Base-by-base conservation (phyloP, 768 basidiomycete species). In the Hysterangium stoloniferum region DNA sequence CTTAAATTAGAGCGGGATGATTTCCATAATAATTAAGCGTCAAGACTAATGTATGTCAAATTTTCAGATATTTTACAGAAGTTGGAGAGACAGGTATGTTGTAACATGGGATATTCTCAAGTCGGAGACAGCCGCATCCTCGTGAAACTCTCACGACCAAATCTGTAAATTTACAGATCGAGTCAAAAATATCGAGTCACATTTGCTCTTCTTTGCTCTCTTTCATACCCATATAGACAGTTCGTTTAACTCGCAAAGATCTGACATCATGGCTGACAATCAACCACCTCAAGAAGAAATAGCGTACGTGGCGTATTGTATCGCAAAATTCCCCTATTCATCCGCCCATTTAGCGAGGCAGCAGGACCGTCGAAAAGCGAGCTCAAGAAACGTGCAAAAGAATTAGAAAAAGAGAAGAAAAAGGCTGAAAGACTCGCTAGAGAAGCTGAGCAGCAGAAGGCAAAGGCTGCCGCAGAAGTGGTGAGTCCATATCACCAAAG, bases 351-450 rank as follows among this genome's bases (percentile, higher is more conserved):
- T 42, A 32, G 25, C 13, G 65, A 59, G 28, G 45, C 56, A 52
- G 66, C 72, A 34, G 85, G 76, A 11, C 89, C 82, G 6, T 80
- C 84, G 49, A 97, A 96, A 71, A 88, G 73, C 59, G 91, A 94
- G 59, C 65, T 91, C 52, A 97, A 98, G 74, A 93, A 91, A 68
- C 80, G 82, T 28, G 85, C 85, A 28, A 97, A 96, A 66, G 85
- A 86, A 41, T 84, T 82, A 11, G 89, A 93, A 68, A 97, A 97
- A 58, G 87, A 84, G 41, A 80, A 81, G 68, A 93, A 90, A 64
- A 84, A 83, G 6, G 87, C 86, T 36, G 92, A 93, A 65, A 85
- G 84, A 58, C 86, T 81, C 5, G 87, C 85, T 7, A 85, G 81
- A 58, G 80, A 87, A 57, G 74, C 81, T 40, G 89, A 88, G 57